These are phyloP conservation scores for Kwoniella sp. DNA, from an alignment of 768 basidiomycete species.

Conservation along the genomic window DNA sequence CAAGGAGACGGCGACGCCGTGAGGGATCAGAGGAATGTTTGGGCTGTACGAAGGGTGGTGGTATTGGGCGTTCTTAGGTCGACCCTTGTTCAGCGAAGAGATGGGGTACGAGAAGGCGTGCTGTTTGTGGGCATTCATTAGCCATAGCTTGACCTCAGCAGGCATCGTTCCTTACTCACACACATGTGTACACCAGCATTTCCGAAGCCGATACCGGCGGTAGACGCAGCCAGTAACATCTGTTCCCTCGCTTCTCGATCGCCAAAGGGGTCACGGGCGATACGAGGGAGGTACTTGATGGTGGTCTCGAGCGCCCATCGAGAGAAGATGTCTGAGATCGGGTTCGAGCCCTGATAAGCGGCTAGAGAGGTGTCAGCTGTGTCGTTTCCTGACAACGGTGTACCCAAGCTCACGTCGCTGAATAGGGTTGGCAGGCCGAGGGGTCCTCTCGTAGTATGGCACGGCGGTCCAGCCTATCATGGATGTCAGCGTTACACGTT, in stretches of 20 bases:
- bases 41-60: constrained; percentile 83
- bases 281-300: constrained; percentile 79
- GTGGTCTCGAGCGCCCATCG: constrained; percentile 84
- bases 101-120: constrained; percentile 50
- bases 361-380: constrained; percentile 15
- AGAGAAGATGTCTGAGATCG: constrained; percentile 89
- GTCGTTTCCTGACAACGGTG: neutral
- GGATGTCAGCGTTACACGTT: too few relatives aligned
- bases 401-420: constrained; percentile 58
- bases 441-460: constrained; percentile 77
- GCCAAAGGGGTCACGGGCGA: constrained; percentile 65
- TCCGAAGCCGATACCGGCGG: constrained; percentile 77
- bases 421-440: constrained; percentile 84
- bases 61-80: constrained; percentile 65
- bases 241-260: constrained; percentile 79
- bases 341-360: constrained; percentile 44
- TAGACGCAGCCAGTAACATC: constrained; percentile 93
- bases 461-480: constrained; percentile 26
- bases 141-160: neutral
- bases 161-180: constrained; percentile 54
- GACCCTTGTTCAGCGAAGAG: constrained; percentile 69
- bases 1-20: constrained; percentile 64
- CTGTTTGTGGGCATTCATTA: constrained; percentile 2
- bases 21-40: constrained; percentile 86
- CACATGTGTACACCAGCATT: constrained; percentile 46